Percentiles rank a stretch among this genome's conserved stretches.
These are phyloP conservation scores for Cenchrus fungigraminus DNA, from an alignment of 176 grass and related monocot genomes.

Conservation along the genomic window DNA sequence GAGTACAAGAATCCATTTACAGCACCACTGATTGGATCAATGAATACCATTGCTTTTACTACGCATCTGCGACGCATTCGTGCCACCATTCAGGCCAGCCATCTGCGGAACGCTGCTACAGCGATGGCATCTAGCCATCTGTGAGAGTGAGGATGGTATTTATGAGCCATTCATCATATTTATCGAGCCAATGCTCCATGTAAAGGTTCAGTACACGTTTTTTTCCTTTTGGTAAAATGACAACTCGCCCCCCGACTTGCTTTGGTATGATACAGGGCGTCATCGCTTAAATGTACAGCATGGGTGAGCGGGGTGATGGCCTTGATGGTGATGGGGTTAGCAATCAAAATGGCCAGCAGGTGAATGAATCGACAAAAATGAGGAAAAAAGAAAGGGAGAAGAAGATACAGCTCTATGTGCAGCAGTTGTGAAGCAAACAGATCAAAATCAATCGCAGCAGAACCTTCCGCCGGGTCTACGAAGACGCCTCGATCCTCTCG, in stretches of 20 bases:
- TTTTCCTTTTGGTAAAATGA: constrained; percentile 15
- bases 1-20: background rate
- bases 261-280: constrained; percentile 57
- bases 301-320: constrained; percentile 3
- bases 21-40: background rate
- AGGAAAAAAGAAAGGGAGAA: background rate
- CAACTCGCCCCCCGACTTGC: background rate
- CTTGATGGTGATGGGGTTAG: constrained; percentile 31
- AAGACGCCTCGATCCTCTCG: constrained; percentile 83
- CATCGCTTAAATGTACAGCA: constrained; percentile 56
- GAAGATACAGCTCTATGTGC: constrained; percentile 69
- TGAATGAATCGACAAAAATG: constrained; percentile 52
- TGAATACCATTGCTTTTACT: background rate
- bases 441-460: constrained; percentile 34
- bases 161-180: constrained; percentile 26
- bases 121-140: too few relatives aligned
- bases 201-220: constrained; percentile 17
- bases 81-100: background rate
- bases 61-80: constrained; percentile 1
- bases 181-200: constrained; percentile 42
- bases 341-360: constrained; percentile 50
- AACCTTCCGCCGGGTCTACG: constrained; percentile 35
- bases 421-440: constrained; percentile 45
- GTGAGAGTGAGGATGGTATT: background rate
- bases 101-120: background rate